phyloP scores from a whole-genome alignment of 805 yeast genomes.

The Priceomyces carsonii region DNA sequence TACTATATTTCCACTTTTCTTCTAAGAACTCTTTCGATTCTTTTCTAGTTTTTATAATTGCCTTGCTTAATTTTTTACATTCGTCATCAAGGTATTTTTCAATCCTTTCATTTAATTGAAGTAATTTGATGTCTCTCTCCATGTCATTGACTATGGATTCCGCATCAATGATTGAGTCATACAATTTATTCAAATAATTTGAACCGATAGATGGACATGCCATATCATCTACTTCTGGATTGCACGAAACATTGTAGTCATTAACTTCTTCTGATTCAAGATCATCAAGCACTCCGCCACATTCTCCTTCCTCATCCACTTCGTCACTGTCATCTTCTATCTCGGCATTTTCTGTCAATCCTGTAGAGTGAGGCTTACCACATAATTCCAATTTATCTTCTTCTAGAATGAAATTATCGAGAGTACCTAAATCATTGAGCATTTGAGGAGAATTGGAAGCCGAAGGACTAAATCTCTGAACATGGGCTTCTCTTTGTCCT shows the following conservation, averaged over 20 bases:
- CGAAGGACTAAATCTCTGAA: slow-evolving; percentile 30
- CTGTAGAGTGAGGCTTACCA: slow-evolving; percentile 19
- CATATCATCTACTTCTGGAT: not conserved
- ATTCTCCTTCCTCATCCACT: slow-evolving; percentile 23
- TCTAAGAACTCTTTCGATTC: slow-evolving; percentile 31
- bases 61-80: slow-evolving; percentile 27
- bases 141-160: slow-evolving; percentile 34
- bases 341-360: slow-evolving; percentile 27
- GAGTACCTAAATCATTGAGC: slow-evolving; percentile 29
- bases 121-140: slow-evolving; percentile 34
- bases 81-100: slow-evolving; percentile 32
- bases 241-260: slow-evolving; percentile 5
- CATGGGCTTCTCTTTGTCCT: slow-evolving; percentile 23
- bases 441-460: slow-evolving; percentile 43
- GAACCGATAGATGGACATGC: slow-evolving; percentile 7
- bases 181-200: slow-evolving; percentile 25
- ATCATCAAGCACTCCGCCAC: slow-evolving; percentile 21
- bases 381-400: slow-evolving; percentile 37
- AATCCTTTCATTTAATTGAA: slow-evolving; percentile 32
- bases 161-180: slow-evolving; percentile 34
- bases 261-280: slow-evolving; percentile 10
- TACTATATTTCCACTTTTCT: slow-evolving; percentile 41
- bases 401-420: slow-evolving; percentile 32
- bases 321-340: slow-evolving; percentile 29
- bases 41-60: slow-evolving; percentile 34